Conservation (phyloP, 768 basidiomycete genomes). For the Lactifluus volemus region DNA sequence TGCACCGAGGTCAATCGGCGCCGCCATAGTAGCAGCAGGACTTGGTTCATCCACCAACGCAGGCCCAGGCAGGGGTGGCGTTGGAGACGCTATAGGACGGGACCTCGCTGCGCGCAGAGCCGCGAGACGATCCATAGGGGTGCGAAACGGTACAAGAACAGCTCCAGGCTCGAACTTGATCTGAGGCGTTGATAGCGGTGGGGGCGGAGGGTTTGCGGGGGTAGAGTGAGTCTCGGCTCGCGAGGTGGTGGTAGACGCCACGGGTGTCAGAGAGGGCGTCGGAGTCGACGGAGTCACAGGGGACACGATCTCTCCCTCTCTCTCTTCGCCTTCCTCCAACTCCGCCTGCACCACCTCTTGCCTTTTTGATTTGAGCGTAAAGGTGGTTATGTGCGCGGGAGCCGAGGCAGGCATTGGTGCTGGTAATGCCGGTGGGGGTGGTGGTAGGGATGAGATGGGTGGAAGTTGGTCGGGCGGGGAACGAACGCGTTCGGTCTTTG, state of each 20-base stretch:
- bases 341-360: no score
- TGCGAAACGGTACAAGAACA: no score
- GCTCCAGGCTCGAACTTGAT: not conserved
- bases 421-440: not conserved
- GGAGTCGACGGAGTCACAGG: not conserved
- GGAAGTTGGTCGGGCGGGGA: not conserved
- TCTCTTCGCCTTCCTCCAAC: no score
- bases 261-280: constrained; percentile 4
- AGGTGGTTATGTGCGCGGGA: no score
- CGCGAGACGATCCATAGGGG: no score
- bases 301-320: not conserved
- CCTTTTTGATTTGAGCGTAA: no score
- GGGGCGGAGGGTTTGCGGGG: not conserved
- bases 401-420: not conserved
- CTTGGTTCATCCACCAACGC: no score
- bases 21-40: not conserved
- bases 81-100: no score
- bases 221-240: no score
- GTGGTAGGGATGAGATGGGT: not conserved
- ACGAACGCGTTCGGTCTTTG: not conserved
- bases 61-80: no score
- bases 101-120: no score
- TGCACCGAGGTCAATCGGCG: not conserved
- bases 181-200: not conserved
- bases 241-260: not conserved